Percentiles rank a stretch among this genome's conserved stretches.
phyloP scores from a whole-genome alignment of 441 rosid species.

The Daphne laureola region DNA sequence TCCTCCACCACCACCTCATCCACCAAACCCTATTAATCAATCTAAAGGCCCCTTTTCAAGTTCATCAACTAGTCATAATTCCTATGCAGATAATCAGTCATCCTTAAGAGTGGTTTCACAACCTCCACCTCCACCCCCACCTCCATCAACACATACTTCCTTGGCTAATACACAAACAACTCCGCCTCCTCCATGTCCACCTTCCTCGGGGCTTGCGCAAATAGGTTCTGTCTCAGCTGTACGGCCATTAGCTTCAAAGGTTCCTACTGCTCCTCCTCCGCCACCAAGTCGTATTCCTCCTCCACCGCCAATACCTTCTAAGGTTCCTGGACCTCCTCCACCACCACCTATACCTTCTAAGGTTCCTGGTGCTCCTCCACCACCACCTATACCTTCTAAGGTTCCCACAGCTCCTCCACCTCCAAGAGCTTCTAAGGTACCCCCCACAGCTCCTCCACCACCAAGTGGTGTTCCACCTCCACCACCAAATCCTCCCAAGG shows the following conservation, averaged over 20 bases:
- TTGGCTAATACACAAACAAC: constrained; percentile 16
- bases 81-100: too few relatives aligned
- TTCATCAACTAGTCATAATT: too few relatives aligned
- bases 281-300: constrained; percentile 10
- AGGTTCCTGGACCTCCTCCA: constrained; percentile 5
- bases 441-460: constrained; percentile 14
- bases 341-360: constrained; percentile 12
- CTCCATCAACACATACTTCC: constrained; percentile 9
- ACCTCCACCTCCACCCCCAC: too few relatives aligned
- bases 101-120: too few relatives aligned
- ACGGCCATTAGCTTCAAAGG: neutral
- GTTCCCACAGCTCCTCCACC: constrained; percentile 18
- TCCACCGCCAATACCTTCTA: constrained; percentile 15
- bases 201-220: constrained; percentile 13
- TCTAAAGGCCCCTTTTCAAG: too few relatives aligned
- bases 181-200: constrained; percentile 20
- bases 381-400: constrained; percentile 22
- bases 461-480: constrained; percentile 40
- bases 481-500: constrained; percentile 45
- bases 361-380: constrained; percentile 18
- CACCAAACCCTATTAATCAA: constrained; percentile 16
- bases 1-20: constrained; percentile 25
- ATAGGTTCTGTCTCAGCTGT: constrained; percentile 13
- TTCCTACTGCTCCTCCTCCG: constrained; percentile 5
- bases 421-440: constrained; percentile 5